A percentile compares a stretch with the other conserved stretches of the same genome.
Conservation (phyloP, 768 basidiomycete genomes). For the Rhizopogon vulgaris region DNA sequence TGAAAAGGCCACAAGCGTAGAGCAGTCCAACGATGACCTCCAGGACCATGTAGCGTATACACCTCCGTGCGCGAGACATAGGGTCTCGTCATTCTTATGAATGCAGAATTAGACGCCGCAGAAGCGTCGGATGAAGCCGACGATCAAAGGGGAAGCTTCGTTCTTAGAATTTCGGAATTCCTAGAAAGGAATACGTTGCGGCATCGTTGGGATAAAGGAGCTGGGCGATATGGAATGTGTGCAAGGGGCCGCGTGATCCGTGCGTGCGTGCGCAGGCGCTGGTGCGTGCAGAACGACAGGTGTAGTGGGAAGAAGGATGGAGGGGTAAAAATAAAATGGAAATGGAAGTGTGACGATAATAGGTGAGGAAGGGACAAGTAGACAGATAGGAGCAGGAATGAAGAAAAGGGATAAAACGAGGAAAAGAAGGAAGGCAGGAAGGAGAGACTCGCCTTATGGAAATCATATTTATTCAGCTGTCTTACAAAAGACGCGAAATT, state of each 20-base stretch:
- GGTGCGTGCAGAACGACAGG: not conserved
- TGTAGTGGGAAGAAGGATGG: not conserved
- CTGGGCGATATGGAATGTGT: not conserved
- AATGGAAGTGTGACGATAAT: too few species aligned
- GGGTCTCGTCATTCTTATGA: too few species aligned
- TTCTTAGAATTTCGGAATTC: not conserved
- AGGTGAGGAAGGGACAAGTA: not conserved
- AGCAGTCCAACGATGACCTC: not conserved
- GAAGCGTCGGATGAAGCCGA: not conserved
- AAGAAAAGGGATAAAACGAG: conserved; percentile 4
- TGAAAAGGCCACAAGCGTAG: not conserved
- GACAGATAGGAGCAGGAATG: not conserved
- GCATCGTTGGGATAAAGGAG: not conserved
- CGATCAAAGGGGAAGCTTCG: not conserved
- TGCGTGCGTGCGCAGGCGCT: not conserved
- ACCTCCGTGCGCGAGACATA: not conserved
- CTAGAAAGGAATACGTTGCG: not conserved
- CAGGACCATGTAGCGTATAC: too few species aligned
- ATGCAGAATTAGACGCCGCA: not conserved
- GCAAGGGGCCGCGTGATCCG: not conserved
- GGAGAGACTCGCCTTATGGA: conserved; percentile 65
- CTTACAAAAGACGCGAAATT: conserved; percentile 92
- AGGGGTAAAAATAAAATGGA: not conserved
- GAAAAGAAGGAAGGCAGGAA: conserved; percentile 4
- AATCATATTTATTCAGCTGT: conserved; percentile 95